Percentiles rank a stretch among this genome's conserved stretches.
These are phyloP conservation scores for Hypoxylon sp. DNA, from an alignment of 2,329 filamentous ascomycete species.

Conservation along the genomic window DNA sequence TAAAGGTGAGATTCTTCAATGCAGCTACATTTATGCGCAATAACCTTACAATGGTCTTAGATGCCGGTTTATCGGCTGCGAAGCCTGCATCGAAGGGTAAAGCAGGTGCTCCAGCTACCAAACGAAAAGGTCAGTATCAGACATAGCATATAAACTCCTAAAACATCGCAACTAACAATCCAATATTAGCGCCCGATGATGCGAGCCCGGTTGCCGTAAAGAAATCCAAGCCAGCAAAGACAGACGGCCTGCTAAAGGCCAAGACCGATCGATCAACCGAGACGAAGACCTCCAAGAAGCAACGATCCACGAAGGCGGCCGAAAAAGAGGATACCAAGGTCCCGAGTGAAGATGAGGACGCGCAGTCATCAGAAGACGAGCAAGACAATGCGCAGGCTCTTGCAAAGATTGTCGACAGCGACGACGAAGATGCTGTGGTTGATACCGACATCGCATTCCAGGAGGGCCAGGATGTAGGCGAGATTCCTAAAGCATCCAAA, in stretches of 20 bases:
- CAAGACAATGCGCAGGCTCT: conserved; percentile 56
- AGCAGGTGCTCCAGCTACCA: conserved; percentile 37
- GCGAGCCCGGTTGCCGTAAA: conserved; percentile 55
- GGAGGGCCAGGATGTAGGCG: conserved; percentile 60
- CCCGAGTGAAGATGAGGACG: conserved; percentile 46
- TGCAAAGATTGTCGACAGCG: conserved; percentile 56
- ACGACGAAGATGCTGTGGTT: conserved; percentile 50
- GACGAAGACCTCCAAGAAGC: conserved; percentile 39
- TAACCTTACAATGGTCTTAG: conserved; percentile 24
- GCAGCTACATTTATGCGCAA: not conserved
- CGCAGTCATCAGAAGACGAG: conserved; percentile 46
- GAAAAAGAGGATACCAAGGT: conserved; percentile 40
- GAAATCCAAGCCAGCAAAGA: conserved; percentile 56
- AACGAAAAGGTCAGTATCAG: conserved; percentile 50
- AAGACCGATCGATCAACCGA: conserved; percentile 30
- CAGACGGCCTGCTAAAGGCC: conserved; percentile 31
- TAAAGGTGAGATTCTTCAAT: conserved; percentile 39
- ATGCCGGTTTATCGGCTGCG: conserved; percentile 45
- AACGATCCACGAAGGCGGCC: conserved; percentile 38
- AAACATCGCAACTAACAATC: conserved; percentile 37
- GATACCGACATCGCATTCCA: conserved; percentile 52
- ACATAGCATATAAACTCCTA: not conserved
- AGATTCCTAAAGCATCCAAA: conserved; percentile 59
- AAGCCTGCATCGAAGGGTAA: conserved; percentile 51
- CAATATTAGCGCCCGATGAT: conserved; percentile 52